Evolutionary conservation across 257 asterid genomes (phyloP), one percentile per base, ranked within the genome.

Genomic region (Petunia axillaris): DNA sequence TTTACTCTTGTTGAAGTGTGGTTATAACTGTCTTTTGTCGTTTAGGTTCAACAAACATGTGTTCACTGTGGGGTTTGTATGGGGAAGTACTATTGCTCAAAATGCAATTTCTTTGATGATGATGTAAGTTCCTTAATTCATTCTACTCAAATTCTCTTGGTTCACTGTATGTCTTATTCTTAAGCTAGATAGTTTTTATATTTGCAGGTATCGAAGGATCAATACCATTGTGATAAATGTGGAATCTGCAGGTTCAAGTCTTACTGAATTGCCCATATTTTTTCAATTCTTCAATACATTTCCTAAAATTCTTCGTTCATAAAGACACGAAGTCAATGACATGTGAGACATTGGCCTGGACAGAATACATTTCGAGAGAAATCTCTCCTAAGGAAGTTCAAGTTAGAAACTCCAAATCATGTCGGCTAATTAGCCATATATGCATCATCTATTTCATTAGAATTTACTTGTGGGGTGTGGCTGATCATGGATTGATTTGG

Each of bases 211-310:
- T 89, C 91, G 2, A 91, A 91, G 90, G 81, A 87, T 76, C 94
- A 91, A 73, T 91, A 86, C 76, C 97, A 90, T 82, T 91, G 94
- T 64, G 90, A 91, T 15, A 84, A 84, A 87, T 91, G 94, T 82
- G 97, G 93, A 84, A 91, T 91, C 78, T 91, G 97, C 94, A 91
- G 97, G 97, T 90, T 79, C 68, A 73, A 62, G 10, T 53, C 4
- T 59, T 62, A 38, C 48, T 44, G 5, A 41, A 40, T 66, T 66
- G 48, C 8, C 11, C 6, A 2, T 14, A 4, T 11, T 11, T 4
- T 54, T 55, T 1, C 60, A 55, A 25, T 55, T 55, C 60, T 55
- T 55, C 2, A 7, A 14, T 55, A 4, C 60, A 55, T 55, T 14
- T 55, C 14, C 8, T 7, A 11, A 55, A 14, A 55, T 4, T 55